Conservation (phyloP, 352 stramenopile species). For the Pythium biforme region DNA sequence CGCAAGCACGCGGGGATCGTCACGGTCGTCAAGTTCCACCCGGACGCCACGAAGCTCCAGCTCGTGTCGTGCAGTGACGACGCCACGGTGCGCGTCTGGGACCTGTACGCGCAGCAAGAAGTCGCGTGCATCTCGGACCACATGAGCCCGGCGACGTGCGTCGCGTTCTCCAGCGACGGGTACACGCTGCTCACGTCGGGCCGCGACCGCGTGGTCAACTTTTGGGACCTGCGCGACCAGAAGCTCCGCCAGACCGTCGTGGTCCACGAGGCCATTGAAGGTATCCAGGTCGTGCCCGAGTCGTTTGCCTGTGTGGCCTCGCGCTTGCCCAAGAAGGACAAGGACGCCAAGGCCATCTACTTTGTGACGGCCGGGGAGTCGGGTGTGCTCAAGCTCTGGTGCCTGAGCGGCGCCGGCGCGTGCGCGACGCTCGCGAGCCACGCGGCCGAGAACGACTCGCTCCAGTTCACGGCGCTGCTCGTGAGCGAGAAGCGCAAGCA, state of each 20-base stretch:
- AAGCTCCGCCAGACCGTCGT: slow-evolving; percentile 91
- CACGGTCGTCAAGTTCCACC: slow-evolving; percentile 85
- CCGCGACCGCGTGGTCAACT: slow-evolving; percentile 92
- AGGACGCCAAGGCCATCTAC: slow-evolving; percentile 70
- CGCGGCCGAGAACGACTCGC: slow-evolving; percentile 39
- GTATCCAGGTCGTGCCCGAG: slow-evolving; percentile 85
- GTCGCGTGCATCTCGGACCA: slow-evolving; percentile 92
- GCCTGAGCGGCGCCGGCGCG: slow-evolving; percentile 25
- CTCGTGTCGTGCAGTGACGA: slow-evolving; percentile 84
- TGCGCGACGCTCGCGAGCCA: slow-evolving; percentile 56
- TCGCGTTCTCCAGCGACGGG: slow-evolving; percentile 87
- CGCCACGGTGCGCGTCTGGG: slow-evolving; percentile 74
- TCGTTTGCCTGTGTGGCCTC: slow-evolving; percentile 49
- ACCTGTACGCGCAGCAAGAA: slow-evolving; percentile 83
- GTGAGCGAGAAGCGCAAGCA: slow-evolving; percentile 54
- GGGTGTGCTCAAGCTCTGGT: slow-evolving; percentile 84
- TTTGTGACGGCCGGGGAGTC: slow-evolving; percentile 94
- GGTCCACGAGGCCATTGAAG: slow-evolving; percentile 94
- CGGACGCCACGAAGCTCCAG: slow-evolving; percentile 52
- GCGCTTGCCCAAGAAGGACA: slow-evolving; percentile 27
- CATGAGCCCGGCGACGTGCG: slow-evolving; percentile 93
- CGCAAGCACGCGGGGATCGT: slow-evolving; percentile 84
- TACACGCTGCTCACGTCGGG: slow-evolving; percentile 88
- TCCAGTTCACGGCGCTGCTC: slow-evolving; percentile 58
- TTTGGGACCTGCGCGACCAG: slow-evolving; percentile 84